Conservation (phyloP, 2,329 filamentous ascomycete species). For the Pseudophaeomoniella oleicola region DNA sequence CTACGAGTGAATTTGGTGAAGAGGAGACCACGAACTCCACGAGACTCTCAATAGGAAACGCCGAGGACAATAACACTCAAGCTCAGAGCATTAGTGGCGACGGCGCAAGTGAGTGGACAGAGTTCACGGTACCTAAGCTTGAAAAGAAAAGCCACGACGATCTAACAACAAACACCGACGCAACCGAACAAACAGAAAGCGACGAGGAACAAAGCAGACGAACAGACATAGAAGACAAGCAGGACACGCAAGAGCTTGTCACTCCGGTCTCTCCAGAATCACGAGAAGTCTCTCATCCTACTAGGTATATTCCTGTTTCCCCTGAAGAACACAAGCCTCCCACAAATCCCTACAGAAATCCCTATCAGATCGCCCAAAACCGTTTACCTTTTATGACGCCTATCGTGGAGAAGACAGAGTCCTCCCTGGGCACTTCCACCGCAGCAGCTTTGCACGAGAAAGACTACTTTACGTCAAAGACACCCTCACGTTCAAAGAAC, state of each 20-base stretch:
- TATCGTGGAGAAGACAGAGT: slow-evolving; percentile 90
- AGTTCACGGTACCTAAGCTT: slow-evolving; percentile 10
- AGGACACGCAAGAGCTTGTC: slow-evolving; percentile 19
- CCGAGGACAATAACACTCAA: slow-evolving; percentile 13
- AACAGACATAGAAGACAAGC: slow-evolving; percentile 16
- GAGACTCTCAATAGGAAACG: slow-evolving; percentile 13
- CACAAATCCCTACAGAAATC: slow-evolving; percentile 66
- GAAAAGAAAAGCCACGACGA: slow-evolving; percentile 18
- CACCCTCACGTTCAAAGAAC: slow-evolving; percentile 49
- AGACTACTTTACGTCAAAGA: slow-evolving; percentile 54
- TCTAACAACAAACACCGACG: slow-evolving; percentile 6
- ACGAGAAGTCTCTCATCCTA: slow-evolving; percentile 31
- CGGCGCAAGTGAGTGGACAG: not conserved
- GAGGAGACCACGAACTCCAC: slow-evolving; percentile 28
- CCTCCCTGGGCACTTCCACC: slow-evolving; percentile 57
- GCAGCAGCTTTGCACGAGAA: slow-evolving; percentile 42
- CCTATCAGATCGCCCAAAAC: slow-evolving; percentile 68
- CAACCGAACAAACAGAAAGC: slow-evolving; percentile 7
- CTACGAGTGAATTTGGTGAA: slow-evolving; percentile 50
- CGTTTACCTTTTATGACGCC: slow-evolving; percentile 96
- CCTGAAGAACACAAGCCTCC: slow-evolving; percentile 79
- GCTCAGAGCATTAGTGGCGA: slow-evolving; percentile 7
- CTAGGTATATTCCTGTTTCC: slow-evolving; percentile 61
- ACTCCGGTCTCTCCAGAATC: slow-evolving; percentile 28
- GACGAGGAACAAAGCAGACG: slow-evolving; percentile 10